These are phyloP conservation scores for Boletus sp. DNA, from an alignment of 768 basidiomycete species.

Conservation along the genomic window DNA sequence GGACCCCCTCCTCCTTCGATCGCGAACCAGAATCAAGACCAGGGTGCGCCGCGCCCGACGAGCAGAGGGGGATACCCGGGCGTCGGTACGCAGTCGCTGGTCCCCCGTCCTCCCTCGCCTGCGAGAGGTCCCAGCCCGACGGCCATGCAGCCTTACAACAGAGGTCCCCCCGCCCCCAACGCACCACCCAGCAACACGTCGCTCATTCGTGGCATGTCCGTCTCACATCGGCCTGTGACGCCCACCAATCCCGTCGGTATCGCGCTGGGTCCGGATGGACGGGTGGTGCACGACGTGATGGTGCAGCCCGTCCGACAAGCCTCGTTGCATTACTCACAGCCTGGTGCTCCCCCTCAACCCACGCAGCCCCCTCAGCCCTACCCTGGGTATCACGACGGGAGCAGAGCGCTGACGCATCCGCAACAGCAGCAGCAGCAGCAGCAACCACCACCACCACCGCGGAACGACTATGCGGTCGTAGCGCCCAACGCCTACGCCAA, in stretches of 20 bases:
- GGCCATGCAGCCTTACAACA: conserved; percentile 11
- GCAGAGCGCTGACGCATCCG: conserved; percentile 34
- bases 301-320: conserved; percentile 32
- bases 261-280: conserved; percentile 73
- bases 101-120: conserved; percentile 64
- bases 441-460: conserved; percentile 17
- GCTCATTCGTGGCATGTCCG: conserved; percentile 19
- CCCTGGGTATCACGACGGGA: conserved; percentile 19
- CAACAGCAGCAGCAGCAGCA: conserved; percentile 28
- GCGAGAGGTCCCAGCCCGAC: conserved; percentile 29
- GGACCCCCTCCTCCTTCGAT: conserved; percentile 28
- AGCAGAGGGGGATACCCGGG: conserved; percentile 74
- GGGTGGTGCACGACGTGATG: conserved; percentile 80
- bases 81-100: conserved; percentile 72
- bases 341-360: neutral
- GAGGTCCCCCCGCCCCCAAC: conserved; percentile 3
- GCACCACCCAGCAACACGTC: neutral
- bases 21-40: conserved; percentile 27
- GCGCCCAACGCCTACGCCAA: conserved; percentile 14
- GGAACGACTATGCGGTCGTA: conserved; percentile 17
- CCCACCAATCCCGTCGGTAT: conserved; percentile 84
- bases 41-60: conserved; percentile 48
- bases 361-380: conserved; percentile 22
- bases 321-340: conserved; percentile 11
- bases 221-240: conserved; percentile 50